Conservation (phyloP, 2,329 filamentous ascomycete genomes). For the Myrmaecium sp. region DNA sequence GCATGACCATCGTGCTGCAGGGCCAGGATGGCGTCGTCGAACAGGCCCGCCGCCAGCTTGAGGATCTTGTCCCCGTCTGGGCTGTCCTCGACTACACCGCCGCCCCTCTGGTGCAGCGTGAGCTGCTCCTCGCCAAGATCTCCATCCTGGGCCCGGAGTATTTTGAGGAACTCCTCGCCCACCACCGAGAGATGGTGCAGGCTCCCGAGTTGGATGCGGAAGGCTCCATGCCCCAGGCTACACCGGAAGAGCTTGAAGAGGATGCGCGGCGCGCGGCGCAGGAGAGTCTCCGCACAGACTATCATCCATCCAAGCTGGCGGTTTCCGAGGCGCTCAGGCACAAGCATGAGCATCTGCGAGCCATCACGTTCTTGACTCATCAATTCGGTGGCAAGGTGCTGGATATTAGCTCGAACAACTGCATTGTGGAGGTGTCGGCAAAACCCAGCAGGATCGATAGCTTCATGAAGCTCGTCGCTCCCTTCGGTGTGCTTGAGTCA, state of each 20-base stretch:
- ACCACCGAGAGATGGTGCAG: constrained; percentile 78
- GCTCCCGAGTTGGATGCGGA: constrained; percentile 20
- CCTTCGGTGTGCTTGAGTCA: constrained; percentile 93
- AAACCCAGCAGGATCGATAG: constrained; percentile 91
- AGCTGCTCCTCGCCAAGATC: constrained; percentile 88
- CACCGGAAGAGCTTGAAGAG: constrained; percentile 12
- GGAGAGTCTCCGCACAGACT: constrained; percentile 41
- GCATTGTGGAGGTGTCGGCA: constrained; percentile 91
- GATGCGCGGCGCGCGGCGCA: constrained; percentile 20
- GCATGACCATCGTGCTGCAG: constrained; percentile 96
- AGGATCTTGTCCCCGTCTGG: constrained; percentile 96
- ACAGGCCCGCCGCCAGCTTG: constrained; percentile 85
- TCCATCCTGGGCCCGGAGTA: constrained; percentile 95
- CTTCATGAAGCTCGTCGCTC: constrained; percentile 87
- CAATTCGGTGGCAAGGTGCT: constrained; percentile 96
- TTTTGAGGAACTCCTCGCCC: constrained; percentile 89
- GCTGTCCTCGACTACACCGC: constrained; percentile 92
- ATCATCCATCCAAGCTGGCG: constrained; percentile 76
- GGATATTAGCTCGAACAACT: constrained; percentile 96
- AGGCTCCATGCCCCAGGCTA: constrained; percentile 9
- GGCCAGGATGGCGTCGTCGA: constrained; percentile 95
- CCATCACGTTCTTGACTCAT: constrained; percentile 90
- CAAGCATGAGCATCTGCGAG: constrained; percentile 94
- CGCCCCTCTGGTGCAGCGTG: constrained; percentile 84
- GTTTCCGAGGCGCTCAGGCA: constrained; percentile 79